Base-by-base conservation (phyloP, 768 basidiomycete genomes). In the Boletus subparvulus region DNA sequence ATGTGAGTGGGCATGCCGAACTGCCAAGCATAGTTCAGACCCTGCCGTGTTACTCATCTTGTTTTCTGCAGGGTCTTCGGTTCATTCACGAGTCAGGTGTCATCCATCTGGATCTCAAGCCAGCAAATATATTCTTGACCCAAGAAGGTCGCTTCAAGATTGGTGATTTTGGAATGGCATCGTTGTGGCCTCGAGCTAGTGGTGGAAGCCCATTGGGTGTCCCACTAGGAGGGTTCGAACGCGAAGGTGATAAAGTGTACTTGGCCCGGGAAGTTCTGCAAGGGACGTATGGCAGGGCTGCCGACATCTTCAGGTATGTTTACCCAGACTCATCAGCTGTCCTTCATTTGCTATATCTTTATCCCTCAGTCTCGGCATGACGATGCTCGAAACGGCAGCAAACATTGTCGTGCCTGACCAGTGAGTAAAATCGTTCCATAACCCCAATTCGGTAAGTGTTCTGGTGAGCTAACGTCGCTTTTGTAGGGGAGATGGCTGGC, bases 101-200 rank as follows among this genome's bases (percentile, higher is more conserved):
- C 55, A 88, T 98, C 48, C 97, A 99, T 75, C 82, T 99, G 52
- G 97, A 99, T 75, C 75, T 99, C 61, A 99, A 99, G 76, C 97
- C 97, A 13, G 93, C 93, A 42, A 99, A 99, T 70, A 87, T 99
- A 49, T 94, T 99, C 69, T 80, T 99, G 64, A 94, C 92, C 11
- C 78, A 79, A 9, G 82, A 86, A 42, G 97, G 97, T 2, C 83
- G 88, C 44, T 88, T 99, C 76, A 94, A 93, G 77, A 94, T 99
- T 70, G 96, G 96, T 9, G 97, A 99, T 72, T 98, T 98, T 76
- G 97, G 97, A 10, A 94, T 99, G 87, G 95, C 96, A n/a, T 92
- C 92, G 7, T 65, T 93, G 50, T 95, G 92, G 90, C 93, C 94
- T 1, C 78, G 94, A 39, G 75, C 78, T 0, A 64, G 57, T 13